Percentiles rank a stretch among this genome's conserved stretches.
Evolutionary conservation across 345 rosid genomes (phyloP).

Genomic region (Erucastrum elatum): DNA sequence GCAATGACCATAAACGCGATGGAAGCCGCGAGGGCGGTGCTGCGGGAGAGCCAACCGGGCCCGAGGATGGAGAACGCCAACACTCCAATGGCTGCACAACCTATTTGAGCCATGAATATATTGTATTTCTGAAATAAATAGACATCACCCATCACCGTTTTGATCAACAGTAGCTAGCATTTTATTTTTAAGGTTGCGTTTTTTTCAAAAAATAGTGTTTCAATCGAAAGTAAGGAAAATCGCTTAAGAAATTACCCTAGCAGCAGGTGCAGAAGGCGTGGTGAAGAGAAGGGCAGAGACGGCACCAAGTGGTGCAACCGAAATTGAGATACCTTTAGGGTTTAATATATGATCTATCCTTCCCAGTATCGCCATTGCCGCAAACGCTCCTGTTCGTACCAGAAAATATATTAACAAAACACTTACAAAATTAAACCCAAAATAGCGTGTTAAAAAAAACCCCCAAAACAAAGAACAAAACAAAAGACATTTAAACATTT

Average conservation of each 20-base stretch:
- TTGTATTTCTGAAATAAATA: conserved; percentile 76
- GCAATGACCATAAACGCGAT: conserved; percentile 82
- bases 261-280: conserved; percentile 79
- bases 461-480: too few species aligned
- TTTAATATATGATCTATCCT: conserved; percentile 75
- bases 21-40: conserved; percentile 73
- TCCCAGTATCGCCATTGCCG: conserved; percentile 89
- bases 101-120: conserved; percentile 88
- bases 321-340: conserved; percentile 72
- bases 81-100: conserved; percentile 87
- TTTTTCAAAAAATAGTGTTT: neutral
- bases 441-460: neutral
- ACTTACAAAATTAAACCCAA: too few species aligned
- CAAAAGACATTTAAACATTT: neutral
- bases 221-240: neutral
- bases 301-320: conserved; percentile 90
- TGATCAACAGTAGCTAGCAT: conserved; percentile 12
- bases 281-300: conserved; percentile 82
- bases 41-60: conserved; percentile 86
- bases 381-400: conserved; percentile 71
- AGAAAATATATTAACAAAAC: too few species aligned
- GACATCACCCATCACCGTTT: conserved; percentile 8
- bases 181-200: neutral
- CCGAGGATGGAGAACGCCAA: conserved; percentile 69
- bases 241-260: conserved; percentile 40